Base-by-base conservation (phyloP, 352 stramenopile species). In the Globisporangium splendens region DNA sequence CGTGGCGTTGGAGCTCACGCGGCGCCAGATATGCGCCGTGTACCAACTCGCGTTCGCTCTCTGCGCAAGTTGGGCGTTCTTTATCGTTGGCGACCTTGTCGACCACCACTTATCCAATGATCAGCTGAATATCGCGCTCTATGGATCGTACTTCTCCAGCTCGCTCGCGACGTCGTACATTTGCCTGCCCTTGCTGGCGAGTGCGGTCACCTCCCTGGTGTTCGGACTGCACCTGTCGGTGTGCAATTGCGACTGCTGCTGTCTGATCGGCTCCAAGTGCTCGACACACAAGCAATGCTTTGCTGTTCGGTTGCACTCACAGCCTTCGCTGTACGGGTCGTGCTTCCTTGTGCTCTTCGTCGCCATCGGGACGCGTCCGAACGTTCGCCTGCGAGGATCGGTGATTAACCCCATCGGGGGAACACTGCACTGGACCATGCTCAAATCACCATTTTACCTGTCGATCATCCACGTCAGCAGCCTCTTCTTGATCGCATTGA, bases 391-490 rank as follows among this genome's bases (percentile, higher is more conserved):
- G 2, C 74, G 78, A 0, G 74, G 82, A 13, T 91, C 81, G 0
- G 83, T 81, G 33, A 91, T 93, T 59, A 84, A 91, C 48, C 84
- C 82, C 1, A 73, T 89, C 1, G 82, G 82, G 14, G 82, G 84
- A 8, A 92, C 84, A 8, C 52, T 93, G 38, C 81, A 93, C 65
- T 93, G 79, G 84, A 69, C 66, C 46, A 68, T 90, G 59, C 63
- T 92, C 14, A 69, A 73, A 0, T 82, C 79, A 47, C 79, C 84
- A 12, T 88, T 88, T 62, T 89, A 75, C 47, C 57, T 91, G 39
- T 59, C 69, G 2, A 73, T 86, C 44, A 69, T 75, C 22, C 84
- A 93, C 54, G 69, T 88, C 22, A 77, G 72, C 50, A 88, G 76
- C 33, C 54, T 93, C 42, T 42, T 80, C 13, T 68, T 93, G 14